Base-by-base conservation (phyloP, 108 stramenopile genomes). In the Pelagomonas calceolata region DNA sequence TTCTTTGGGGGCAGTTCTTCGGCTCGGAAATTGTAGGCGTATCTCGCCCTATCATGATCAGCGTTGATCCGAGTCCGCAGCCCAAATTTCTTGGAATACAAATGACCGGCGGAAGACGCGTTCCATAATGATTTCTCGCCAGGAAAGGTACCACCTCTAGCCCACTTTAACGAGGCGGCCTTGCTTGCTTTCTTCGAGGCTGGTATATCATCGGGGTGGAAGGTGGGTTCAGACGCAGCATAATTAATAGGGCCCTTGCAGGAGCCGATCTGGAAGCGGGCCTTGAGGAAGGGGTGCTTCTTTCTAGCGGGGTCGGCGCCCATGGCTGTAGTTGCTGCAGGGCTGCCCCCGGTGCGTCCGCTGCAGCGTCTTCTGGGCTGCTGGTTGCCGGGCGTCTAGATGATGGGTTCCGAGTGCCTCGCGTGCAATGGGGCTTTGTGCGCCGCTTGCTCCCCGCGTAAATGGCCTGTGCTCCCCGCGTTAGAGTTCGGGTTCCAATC, bases 11-110 rank as follows among this genome's bases (percentile, higher is more conserved):
- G 78, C 30, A 78, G 66, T 4, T 29, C 46, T 31, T 78, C 78
- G 16, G 78, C 78, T 0, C 78, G 71, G 75, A 73, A 76, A 72
- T 78, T 78, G 71, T 78, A 76, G 66, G 64, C 43, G 71, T 78
- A 78, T 31, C 72, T 76, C 44, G 70, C 35, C 64, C 75, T 70
- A 26, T 78, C 77, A 4, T 72, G 65, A 0, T 78, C 70, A 37
- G 70, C 71, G 75, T 78, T 68, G 21, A 39, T 10, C 26, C 68
- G 65, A 17, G 65, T 78, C 36, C 63, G 43, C 30, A n/a, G 16
- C 31, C 68, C 73, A 32, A 69, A 33, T 26, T 68, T 32, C 18
- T 31, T 26, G 51, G 29, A 1, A 3, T 26, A 60, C n/a, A n/a
- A n/a, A n/a, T n/a, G n/a, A n/a, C n/a, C n/a, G n/a, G n/a, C n/a